phyloP scores from a whole-genome alignment of 768 basidiomycete species.

The Termitomyces titanicus region DNA sequence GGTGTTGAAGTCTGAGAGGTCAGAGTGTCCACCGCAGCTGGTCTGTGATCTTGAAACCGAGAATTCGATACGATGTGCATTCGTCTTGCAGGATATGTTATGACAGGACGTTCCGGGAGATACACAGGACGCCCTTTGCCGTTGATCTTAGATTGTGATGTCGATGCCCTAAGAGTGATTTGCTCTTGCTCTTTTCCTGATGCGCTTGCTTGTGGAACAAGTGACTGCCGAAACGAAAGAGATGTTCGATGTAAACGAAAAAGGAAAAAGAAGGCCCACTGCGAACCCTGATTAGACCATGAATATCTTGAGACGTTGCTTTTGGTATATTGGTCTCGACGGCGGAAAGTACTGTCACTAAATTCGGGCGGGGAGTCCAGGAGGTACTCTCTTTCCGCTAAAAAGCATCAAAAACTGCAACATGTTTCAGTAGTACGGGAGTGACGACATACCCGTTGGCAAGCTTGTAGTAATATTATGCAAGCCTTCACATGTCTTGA shows the following conservation, averaged over 20 bases:
- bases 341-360: constrained; percentile 31
- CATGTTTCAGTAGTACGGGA: constrained; percentile 3
- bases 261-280: constrained; percentile 37
- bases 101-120: constrained; percentile 5
- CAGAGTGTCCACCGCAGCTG: not conserved
- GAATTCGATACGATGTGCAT: constrained; percentile 12
- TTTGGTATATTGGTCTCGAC: constrained; percentile 23
- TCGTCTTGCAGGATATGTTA: constrained; percentile 10
- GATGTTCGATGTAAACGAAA: constrained; percentile 34
- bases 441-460: constrained; percentile 31
- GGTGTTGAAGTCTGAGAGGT: not conserved
- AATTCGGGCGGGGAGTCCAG: constrained; percentile 41
- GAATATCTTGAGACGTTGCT: constrained; percentile 27
- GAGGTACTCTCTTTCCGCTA: constrained; percentile 39
- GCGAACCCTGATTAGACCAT: constrained; percentile 55
- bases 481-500: constrained; percentile 33
- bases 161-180: not conserved
- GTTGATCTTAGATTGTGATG: constrained; percentile 2
- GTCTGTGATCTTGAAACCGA: constrained; percentile 1
- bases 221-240: constrained; percentile 43
- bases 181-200: constrained; percentile 9
- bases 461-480: constrained; percentile 38
- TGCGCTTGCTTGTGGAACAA: constrained; percentile 20
- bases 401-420: not conserved
- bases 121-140: constrained; percentile 1